phyloP scores from a whole-genome alignment of 495 filamentous ascomycete species.

The Penicillium lagena region DNA sequence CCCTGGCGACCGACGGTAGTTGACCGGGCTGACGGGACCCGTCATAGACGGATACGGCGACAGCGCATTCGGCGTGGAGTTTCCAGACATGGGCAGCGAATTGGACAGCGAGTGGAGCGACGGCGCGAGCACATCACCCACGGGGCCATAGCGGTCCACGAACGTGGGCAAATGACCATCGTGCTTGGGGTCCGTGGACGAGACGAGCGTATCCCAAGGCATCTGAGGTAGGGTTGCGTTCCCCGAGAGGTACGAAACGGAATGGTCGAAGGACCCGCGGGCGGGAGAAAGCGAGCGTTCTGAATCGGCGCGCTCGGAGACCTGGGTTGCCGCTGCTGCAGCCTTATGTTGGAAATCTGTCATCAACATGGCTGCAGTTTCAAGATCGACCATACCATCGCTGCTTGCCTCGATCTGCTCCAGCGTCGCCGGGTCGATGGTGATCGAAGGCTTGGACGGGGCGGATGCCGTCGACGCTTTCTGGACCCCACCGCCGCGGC shows the following conservation, averaged over 20 bases:
- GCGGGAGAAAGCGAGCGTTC: conserved; percentile 58
- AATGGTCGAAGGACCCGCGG: conserved; percentile 51
- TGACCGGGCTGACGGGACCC: conserved; percentile 63
- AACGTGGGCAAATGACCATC: conserved; percentile 46
- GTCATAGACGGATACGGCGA: conserved; percentile 74
- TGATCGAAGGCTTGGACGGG: conserved; percentile 75
- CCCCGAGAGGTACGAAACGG: conserved; percentile 55
- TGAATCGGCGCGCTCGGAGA: conserved; percentile 59
- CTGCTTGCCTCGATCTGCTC: conserved; percentile 93
- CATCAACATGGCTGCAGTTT: conserved; percentile 98
- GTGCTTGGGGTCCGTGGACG: conserved; percentile 51
- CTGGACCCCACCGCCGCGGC: conserved; percentile 58
- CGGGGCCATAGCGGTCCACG: conserved; percentile 56
- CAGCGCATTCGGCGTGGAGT: conserved; percentile 72
- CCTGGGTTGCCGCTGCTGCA: conserved; percentile 72
- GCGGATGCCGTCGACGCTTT: conserved; percentile 61
- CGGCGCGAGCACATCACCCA: conserved; percentile 36
- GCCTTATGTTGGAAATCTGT: conserved; percentile 98
- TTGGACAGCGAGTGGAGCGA: conserved; percentile 47
- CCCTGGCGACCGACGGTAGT: conserved; percentile 63
- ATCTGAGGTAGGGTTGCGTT: conserved; percentile 79
- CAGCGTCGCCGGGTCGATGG: conserved; percentile 79
- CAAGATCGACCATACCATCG: conserved; percentile 94
- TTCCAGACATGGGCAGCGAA: conserved; percentile 60
- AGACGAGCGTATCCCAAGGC: conserved; percentile 82